phyloP scores from a whole-genome alignment of 306 rosid genomes.

The Adenanthera pavonina region DNA sequence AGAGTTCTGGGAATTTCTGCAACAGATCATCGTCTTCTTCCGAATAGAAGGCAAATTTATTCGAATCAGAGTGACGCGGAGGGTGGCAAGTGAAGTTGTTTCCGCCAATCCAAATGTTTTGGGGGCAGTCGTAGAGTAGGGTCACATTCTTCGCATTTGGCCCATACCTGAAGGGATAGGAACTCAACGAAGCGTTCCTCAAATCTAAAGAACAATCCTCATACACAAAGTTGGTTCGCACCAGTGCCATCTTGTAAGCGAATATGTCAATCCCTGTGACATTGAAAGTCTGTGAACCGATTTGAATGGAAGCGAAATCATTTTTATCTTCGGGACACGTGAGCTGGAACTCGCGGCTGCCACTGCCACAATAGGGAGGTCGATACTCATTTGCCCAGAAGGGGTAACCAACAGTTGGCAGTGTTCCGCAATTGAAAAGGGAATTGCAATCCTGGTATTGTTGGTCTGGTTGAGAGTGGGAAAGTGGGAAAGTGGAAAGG shows the following conservation, averaged over 20 bases:
- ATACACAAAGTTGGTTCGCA: neutral
- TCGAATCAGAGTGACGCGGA: too few species aligned
- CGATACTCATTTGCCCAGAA: neutral
- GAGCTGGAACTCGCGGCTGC: neutral
- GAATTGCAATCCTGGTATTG: neutral
- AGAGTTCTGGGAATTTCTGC: rapidly evolving
- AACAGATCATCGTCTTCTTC: neutral
- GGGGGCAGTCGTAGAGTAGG: conserved; percentile 35
- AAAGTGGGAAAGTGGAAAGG: neutral
- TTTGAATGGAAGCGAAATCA: neutral
- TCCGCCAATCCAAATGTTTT: rapidly evolving
- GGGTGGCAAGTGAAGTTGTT: conserved; percentile 8
- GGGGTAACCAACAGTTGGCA: neutral
- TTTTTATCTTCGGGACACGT: neutral
- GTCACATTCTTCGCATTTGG: neutral
- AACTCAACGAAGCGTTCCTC: neutral
- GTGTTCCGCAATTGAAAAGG: neutral
- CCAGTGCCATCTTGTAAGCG: neutral
- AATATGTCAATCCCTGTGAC: neutral
- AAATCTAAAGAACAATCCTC: neutral
- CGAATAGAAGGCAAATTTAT: neutral
- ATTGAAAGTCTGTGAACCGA: neutral
- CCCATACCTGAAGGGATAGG: neutral
- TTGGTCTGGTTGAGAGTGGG: neutral
- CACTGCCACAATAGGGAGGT: neutral